Conservation (phyloP, 768 basidiomycete species). For the Suillus americanus region DNA sequence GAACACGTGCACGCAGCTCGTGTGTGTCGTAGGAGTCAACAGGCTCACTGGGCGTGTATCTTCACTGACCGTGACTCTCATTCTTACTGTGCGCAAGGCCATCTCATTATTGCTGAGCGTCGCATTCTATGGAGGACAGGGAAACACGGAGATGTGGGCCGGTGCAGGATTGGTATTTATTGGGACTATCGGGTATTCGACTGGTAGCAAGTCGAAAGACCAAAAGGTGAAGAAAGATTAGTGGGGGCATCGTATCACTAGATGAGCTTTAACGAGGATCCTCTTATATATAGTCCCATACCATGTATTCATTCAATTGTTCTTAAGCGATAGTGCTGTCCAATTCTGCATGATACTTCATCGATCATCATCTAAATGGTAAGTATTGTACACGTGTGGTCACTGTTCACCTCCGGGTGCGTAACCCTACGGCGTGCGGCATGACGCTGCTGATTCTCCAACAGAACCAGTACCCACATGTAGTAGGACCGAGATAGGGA, state of each 20-base stretch:
- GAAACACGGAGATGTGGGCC: constrained; percentile 55
- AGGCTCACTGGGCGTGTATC: constrained; percentile 76
- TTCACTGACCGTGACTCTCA: constrained; percentile 74
- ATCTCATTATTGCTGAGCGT: constrained; percentile 75
- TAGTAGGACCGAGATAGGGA: no score
- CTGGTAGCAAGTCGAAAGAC: constrained; percentile 10
- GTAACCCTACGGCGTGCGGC: no score
- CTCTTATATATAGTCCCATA: neutral
- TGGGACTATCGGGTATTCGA: constrained; percentile 71
- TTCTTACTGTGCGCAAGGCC: constrained; percentile 81
- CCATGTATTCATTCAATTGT: neutral
- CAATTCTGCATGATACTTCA: neutral
- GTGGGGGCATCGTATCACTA: neutral
- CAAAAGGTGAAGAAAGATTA: constrained; percentile 27
- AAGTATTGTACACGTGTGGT: no score
- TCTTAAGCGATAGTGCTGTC: neutral
- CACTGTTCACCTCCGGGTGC: no score
- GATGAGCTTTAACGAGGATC: neutral
- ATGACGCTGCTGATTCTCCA: no score
- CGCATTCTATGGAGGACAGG: constrained; percentile 41
- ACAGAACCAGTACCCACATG: no score
- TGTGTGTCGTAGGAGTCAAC: constrained; percentile 88
- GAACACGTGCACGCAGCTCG: constrained; percentile 80
- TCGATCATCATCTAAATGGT: no score
- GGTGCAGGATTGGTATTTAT: constrained; percentile 68